Percentiles rank a stretch among this genome's conserved stretches.
Evolutionary conservation across 805 yeast genomes (phyloP).

Genomic region (Diddensiella caesifluorescens): DNA sequence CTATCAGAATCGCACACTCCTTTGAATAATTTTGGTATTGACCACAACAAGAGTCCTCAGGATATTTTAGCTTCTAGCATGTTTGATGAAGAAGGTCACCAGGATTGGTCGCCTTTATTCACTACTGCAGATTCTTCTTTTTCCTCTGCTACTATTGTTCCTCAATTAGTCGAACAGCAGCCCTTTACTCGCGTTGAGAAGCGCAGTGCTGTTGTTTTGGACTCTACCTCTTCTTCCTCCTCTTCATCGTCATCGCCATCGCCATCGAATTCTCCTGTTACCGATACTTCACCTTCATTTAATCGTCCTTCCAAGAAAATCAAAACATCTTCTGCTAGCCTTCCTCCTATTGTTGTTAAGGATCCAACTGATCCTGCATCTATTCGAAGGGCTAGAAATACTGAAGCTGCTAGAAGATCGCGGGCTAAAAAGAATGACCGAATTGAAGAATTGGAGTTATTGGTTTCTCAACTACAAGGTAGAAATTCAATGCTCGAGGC

Average conservation of each 20-base stretch:
- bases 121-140: slow-evolving; percentile 7
- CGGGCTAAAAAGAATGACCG: slow-evolving; percentile 89
- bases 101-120: slow-evolving; percentile 16
- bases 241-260: not conserved
- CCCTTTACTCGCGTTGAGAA: slow-evolving; percentile 13
- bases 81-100: slow-evolving; percentile 7
- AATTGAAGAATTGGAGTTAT: slow-evolving; percentile 74
- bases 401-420: slow-evolving; percentile 91
- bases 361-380: slow-evolving; percentile 57
- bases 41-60: not conserved
- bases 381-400: slow-evolving; percentile 81
- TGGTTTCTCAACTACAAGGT: slow-evolving; percentile 57
- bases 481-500: slow-evolving; percentile 52
- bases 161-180: slow-evolving; percentile 5
- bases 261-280: not conserved
- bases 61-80: slow-evolving; percentile 10
- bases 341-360: slow-evolving; percentile 56
- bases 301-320: slow-evolving; percentile 6
- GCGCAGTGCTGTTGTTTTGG: slow-evolving; percentile 19
- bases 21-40: not conserved
- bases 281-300: slow-evolving; percentile 4
- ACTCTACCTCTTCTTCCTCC: not conserved
- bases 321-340: slow-evolving; percentile 38
- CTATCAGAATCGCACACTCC: not conserved
- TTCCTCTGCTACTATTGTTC: slow-evolving; percentile 1